Evolutionary conservation across 2,329 filamentous ascomycete species (phyloP), one percentile per base, ranked within the genome.

Genomic region (Aspergillus thermomutatus): DNA sequence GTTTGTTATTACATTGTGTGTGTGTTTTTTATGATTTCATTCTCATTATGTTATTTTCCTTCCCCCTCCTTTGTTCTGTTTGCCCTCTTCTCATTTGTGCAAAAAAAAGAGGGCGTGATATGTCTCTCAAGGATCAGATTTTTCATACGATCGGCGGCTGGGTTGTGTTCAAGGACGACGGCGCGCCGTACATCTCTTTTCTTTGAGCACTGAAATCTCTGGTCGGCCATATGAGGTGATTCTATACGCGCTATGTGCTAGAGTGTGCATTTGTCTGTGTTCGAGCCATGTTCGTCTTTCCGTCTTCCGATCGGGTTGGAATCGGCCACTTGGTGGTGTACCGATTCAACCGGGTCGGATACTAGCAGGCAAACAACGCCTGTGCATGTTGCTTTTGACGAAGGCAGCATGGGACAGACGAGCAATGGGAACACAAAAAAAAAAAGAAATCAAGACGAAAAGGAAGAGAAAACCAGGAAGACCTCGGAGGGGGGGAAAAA

Each of bases 131-230:
- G 54, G 34, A 31, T 53, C 48, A 45, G 28, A 54, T 37, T 43
- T 55, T 55, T 55, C 56, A 58, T 58, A 61, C 59, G 50, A 52
- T 54, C 58, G 27, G 46, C 50, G 57, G 55, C 53, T 62, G 61
- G 59, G 55, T 54, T 58, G 45, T 27, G 7, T 27, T 43, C 43
- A 11, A 54, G 48, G 21, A 23, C 50, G 41, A 45, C 53, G 28
- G 34, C 52, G 49, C 55, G 34, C 23, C 41, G 46, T 37, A 19
- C 27, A 23, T 43, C 49, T 48, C 41, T 50, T 52, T 43, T 55
- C 49, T 50, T 55, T 47, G 48, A 41, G 45, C 43, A 25, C 57
- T 50, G 52, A 31, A 54, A 37, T 52, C 51, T 53, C 58, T 59
- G 53, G 62, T 56, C 52, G 51, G 47, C 55, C 56, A 34, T 23